Base-by-base conservation (phyloP, 1,139 yeast species). In the Pichia sp. region DNA sequence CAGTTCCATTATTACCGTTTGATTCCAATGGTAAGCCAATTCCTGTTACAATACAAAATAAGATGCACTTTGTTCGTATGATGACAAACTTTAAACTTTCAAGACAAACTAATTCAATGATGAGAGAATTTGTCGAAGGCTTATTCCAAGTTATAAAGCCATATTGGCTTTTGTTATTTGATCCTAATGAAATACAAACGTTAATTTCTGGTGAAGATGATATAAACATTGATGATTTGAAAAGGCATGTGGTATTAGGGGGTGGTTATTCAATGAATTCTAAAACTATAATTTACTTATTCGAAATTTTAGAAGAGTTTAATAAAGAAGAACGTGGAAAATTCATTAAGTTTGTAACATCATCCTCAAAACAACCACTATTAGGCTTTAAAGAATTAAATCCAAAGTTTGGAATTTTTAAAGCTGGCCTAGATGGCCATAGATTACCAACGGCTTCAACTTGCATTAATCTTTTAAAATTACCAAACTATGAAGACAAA, bases 391-490 rank as follows among this genome's bases (percentile, higher is more conserved):
- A 74, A 3, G 79, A 81, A 8, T 70, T 94, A 45, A 68, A 68
- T 35, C 98, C 99, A 0, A 72, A 72, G 49, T 89, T 92, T 68
- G 95, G 95, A 1, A 85, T 92, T 42, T 67, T 88, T 43, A 80
- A 81, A 57, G 76, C 84, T 1, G 95, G 96, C 0, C 23, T 42
- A 5, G 70, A 72, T 29, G 58, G 62, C 2, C 73, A 73, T 8
- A 69, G 95, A 39, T 70, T 92, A 40, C 98, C 98, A 0, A 88
- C 97, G 0, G 86, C 97, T 0, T 80, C 96, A 0, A 92, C 99
- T 0, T 92, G 98, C 70, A 88, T 89, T 26, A 94, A 92, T 62
- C 66, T 92, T 51, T 70, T 92, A 52, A 89, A 85, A 60, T 66
- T 94, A 39, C 98, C 98, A 0, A 85, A 87, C 61, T 92, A 92